Evolutionary conservation across 805 yeast species (phyloP).

Genomic region (Saccharomyces cerevisiae): DNA sequence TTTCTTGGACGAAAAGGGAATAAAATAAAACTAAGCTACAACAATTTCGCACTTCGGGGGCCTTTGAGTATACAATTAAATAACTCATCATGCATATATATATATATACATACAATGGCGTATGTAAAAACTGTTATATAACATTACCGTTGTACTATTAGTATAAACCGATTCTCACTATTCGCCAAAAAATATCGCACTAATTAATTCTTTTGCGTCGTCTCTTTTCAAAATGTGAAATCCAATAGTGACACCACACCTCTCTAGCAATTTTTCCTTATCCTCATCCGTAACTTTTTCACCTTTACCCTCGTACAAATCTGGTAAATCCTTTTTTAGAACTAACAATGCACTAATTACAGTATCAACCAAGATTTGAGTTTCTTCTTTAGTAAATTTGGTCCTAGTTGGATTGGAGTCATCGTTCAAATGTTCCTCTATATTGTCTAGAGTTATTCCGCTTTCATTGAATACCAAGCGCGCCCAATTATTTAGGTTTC

Average conservation of each 20-base stretch:
- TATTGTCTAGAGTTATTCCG: slow-evolving; percentile 15
- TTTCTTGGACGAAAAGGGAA: background rate
- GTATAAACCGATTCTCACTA: slow-evolving; percentile 4
- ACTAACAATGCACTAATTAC: slow-evolving; percentile 48
- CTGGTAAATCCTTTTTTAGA: slow-evolving; percentile 33
- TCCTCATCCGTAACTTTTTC: slow-evolving; percentile 32
- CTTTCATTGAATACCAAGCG: slow-evolving; percentile 42
- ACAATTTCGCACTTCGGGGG: background rate
- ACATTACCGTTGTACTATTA: slow-evolving; percentile 3
- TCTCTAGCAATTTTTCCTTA: slow-evolving; percentile 39
- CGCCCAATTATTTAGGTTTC: slow-evolving; percentile 79
- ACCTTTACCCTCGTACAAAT: slow-evolving; percentile 30
- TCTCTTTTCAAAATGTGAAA: slow-evolving; percentile 39
- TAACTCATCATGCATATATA: background rate
- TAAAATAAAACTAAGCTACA: background rate
- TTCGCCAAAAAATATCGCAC: slow-evolving; percentile 73
- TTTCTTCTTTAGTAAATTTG: slow-evolving; percentile 38
- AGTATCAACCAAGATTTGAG: slow-evolving; percentile 39
- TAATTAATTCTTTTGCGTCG: slow-evolving; percentile 42
- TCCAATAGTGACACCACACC: slow-evolving; percentile 56
- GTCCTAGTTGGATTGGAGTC: slow-evolving; percentile 11
- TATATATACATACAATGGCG: background rate
- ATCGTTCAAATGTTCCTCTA: slow-evolving; percentile 6
- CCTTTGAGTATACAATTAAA: background rate
- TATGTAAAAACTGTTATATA: slow-evolving; percentile 2